Percentiles rank a stretch among this genome's conserved stretches.
Evolutionary conservation across 169 alveolate species (phyloP).

Genomic region (Eimeria zaria): DNA sequence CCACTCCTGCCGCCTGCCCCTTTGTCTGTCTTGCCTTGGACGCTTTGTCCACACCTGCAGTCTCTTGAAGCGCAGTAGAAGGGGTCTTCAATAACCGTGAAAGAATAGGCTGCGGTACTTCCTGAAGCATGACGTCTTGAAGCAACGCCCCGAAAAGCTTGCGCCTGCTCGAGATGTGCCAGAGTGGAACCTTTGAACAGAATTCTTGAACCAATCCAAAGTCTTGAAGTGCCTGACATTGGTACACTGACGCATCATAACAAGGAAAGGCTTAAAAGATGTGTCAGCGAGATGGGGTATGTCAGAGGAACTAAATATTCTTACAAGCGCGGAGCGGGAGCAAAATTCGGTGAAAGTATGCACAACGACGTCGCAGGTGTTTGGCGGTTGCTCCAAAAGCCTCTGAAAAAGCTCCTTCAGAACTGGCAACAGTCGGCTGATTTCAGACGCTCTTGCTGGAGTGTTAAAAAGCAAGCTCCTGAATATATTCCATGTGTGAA

Average conservation of each 20-base stretch:
- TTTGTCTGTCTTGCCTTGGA: conserved; percentile 13
- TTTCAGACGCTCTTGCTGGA: background rate
- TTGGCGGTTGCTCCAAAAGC: conserved; percentile 64
- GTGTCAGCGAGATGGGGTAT: background rate
- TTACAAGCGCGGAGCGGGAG: conserved; percentile 71
- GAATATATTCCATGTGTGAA: conserved; percentile 70
- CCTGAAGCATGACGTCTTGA: conserved; percentile 57
- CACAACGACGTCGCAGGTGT: conserved; percentile 30
- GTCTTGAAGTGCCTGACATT: conserved; percentile 67
- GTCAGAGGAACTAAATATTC: background rate
- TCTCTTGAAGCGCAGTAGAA: background rate
- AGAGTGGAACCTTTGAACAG: conserved; percentile 59
- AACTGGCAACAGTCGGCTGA: conserved; percentile 40
- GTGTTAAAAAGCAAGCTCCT: conserved; percentile 18
- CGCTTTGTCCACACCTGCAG: conserved; percentile 17
- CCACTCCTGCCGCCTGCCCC: conserved; percentile 36
- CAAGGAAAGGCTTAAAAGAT: background rate
- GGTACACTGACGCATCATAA: background rate
- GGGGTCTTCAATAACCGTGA: conserved; percentile 43
- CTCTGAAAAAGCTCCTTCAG: conserved; percentile 44
- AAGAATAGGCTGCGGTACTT: conserved; percentile 51
- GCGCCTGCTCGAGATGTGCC: conserved; percentile 69
- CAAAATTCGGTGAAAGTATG: conserved; percentile 69
- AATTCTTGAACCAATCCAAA: conserved; percentile 67
- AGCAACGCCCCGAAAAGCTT: conserved; percentile 64